Evolutionary conservation across 768 basidiomycete species (phyloP), one percentile per base, ranked within the genome.

Genomic region (Melanogaster broomeanus): DNA sequence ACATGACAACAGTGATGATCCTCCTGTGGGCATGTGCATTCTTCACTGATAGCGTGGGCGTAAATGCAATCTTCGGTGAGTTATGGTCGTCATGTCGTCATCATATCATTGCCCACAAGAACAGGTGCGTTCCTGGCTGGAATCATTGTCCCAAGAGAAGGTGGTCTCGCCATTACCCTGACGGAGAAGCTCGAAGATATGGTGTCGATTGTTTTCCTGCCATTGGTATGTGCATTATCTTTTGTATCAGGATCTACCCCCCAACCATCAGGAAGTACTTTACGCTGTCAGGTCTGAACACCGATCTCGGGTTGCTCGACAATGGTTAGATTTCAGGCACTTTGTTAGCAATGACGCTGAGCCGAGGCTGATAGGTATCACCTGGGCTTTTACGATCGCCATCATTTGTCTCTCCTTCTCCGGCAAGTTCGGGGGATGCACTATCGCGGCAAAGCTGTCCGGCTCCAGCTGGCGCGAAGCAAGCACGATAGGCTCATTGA

Each of bases 151-250:
- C 96, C 97, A 2, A 83, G 93, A 25, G 88, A 94, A 61, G 90
- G 91, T 3, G 88, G 88, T 3, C 83, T 99, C 31, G 83, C 88
- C 0, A 90, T 94, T 45, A 77, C 85, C 0, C 73, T 98, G n/a
- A 93, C 91, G 0, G 92, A 96, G 61, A 98, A 96, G 63, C 73
- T 98, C n/a, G 97, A 99, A 71, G 96, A 98, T 70, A 85, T 96
- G 80, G 90, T 95, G 3, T 72, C 90, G 0, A 87, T 95, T 52
- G 84, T 95, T 39, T 95, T 97, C 71, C 72, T 97, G 12, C 94
- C 94, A 4, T 73, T 96, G 45, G 90, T 91, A 62, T 54, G 45
- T 50, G 16, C 25, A 30, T 21, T 22, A 11, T 35, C 45, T 22
- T 19, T 7, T 16, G 43, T 41, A 27, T 34, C 48, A 18, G 27